Evolutionary conservation across 1,284 basidiomycete species (phyloP).

Genomic region (Pholiota adiposa): DNA sequence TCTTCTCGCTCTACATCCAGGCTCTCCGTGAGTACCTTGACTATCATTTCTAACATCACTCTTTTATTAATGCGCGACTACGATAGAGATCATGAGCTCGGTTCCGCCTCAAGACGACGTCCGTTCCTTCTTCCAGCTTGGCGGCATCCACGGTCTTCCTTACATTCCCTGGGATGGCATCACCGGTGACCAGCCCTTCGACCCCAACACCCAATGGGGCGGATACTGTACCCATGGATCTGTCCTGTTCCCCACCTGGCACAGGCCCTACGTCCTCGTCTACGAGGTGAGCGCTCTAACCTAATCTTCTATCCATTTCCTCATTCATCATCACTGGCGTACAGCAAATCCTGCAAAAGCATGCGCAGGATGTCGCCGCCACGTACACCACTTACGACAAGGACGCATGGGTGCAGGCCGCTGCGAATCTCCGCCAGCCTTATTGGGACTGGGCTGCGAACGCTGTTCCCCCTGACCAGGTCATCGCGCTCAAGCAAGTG

Average conservation of each 20-base stretch:
- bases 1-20: conserved; percentile 53
- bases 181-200: conserved; percentile 26
- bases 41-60: not conserved
- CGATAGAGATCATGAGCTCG: conserved; percentile 38
- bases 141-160: conserved; percentile 55
- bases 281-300: conserved; percentile 44
- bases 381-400: conserved; percentile 41
- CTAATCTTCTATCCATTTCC: not conserved
- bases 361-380: conserved; percentile 43
- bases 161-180: conserved; percentile 45
- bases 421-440: conserved; percentile 44
- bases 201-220: conserved; percentile 32
- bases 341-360: conserved; percentile 48
- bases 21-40: conserved; percentile 40
- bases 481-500: conserved; percentile 41
- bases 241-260: conserved; percentile 57
- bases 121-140: conserved; percentile 48
- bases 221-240: conserved; percentile 57
- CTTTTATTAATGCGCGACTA: not conserved
- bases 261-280: conserved; percentile 53
- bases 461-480: conserved; percentile 44
- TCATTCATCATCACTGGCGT: not conserved
- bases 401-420: conserved; percentile 40
- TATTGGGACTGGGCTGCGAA: conserved; percentile 59
- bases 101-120: conserved; percentile 32